phyloP scores from a whole-genome alignment of 2,329 filamentous ascomycete genomes.

The Monilinia fructicola region DNA sequence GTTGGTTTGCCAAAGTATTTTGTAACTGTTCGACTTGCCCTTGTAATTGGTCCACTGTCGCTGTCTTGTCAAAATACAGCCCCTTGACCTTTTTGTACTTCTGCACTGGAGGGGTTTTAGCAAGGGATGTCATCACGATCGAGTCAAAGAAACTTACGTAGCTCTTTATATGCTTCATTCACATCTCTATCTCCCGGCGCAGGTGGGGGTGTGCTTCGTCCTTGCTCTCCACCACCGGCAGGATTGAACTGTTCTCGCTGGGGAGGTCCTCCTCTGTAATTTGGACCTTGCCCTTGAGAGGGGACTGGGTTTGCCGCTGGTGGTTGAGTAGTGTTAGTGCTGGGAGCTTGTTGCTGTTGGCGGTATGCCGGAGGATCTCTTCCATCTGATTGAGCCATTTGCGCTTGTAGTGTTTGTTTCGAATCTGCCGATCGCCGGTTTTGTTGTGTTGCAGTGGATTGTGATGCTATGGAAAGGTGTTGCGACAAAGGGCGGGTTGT shows the following conservation, averaged over 20 bases:
- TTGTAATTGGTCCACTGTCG: constrained; percentile 92
- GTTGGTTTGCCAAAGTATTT: constrained; percentile 95
- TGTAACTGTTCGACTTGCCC: constrained; percentile 87
- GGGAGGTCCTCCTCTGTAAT: constrained; percentile 39
- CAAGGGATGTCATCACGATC: not conserved
- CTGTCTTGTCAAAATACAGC: constrained; percentile 90
- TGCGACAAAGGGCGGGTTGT: constrained; percentile 32
- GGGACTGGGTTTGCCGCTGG: constrained; percentile 33
- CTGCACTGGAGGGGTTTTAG: constrained; percentile 57
- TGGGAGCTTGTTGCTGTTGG: constrained; percentile 32
- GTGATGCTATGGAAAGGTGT: constrained; percentile 37
- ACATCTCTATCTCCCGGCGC: constrained; percentile 37
- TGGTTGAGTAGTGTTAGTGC: constrained; percentile 32
- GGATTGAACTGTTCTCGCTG: constrained; percentile 38
- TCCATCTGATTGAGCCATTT: constrained; percentile 34
- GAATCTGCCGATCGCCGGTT: constrained; percentile 38
- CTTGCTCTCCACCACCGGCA: constrained; percentile 42
- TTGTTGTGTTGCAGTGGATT: constrained; percentile 31
- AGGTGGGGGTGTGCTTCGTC: constrained; percentile 49
- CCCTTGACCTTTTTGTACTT: constrained; percentile 99
- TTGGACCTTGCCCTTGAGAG: constrained; percentile 31
- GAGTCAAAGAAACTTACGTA: constrained; percentile 40
- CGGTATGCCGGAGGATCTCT: constrained; percentile 37
- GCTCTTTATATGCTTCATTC: constrained; percentile 45
- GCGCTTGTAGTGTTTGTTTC: constrained; percentile 33